Percentiles rank a stretch among this genome's conserved stretches.
Conservation (phyloP, 164 flowering plant species). For the Macadamia tetraphylla region DNA sequence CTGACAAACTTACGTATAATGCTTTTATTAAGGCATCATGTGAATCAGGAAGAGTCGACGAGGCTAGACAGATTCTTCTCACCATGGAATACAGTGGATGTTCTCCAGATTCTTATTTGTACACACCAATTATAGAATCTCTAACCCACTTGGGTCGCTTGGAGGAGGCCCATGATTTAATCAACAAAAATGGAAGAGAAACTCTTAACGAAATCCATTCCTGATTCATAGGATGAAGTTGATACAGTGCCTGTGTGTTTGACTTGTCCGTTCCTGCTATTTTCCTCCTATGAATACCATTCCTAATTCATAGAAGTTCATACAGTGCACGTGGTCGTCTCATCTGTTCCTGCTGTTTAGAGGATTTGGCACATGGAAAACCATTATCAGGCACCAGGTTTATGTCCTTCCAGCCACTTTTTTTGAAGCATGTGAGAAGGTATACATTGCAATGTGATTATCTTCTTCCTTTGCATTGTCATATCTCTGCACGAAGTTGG, state of each 20-base stretch:
- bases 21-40: slow-evolving; percentile 55
- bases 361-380: neutral
- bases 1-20: slow-evolving; percentile 60
- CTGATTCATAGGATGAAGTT: slow-evolving; percentile 11
- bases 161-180: slow-evolving; percentile 39
- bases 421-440: slow-evolving; percentile 3
- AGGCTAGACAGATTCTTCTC: slow-evolving; percentile 53
- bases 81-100: slow-evolving; percentile 60
- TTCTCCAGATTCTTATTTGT: slow-evolving; percentile 54
- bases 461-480: neutral
- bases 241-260: neutral
- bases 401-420: slow-evolving; percentile 1
- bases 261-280: slow-evolving; percentile 4
- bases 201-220: slow-evolving; percentile 18
- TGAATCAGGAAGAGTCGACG: slow-evolving; percentile 43
- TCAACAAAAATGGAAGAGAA: slow-evolving; percentile 27
- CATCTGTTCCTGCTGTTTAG: slow-evolving; percentile 2
- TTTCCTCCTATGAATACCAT: slow-evolving; percentile 11
- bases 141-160: slow-evolving; percentile 22
- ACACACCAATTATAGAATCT: slow-evolving; percentile 33
- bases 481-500: neutral
- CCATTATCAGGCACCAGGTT: slow-evolving; percentile 1
- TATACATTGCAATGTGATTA: neutral
- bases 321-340: neutral
- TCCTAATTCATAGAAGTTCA: slow-evolving; percentile 12